Evolutionary conservation across 257 asterid genomes (phyloP), one percentile per base, ranked within the genome.

Genomic region (Euphrasia confusa): DNA sequence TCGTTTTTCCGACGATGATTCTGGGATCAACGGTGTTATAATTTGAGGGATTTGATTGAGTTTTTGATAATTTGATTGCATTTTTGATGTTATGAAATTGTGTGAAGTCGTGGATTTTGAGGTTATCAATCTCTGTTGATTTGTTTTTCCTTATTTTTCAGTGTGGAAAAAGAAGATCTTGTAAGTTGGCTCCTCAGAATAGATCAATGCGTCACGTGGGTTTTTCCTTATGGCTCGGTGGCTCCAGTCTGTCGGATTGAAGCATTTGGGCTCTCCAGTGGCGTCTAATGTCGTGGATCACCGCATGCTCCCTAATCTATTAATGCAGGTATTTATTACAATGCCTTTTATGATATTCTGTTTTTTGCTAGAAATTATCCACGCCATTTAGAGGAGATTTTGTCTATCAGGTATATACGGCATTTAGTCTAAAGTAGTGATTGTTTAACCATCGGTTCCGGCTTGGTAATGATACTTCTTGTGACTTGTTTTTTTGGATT

Each of bases 171-270:
- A 71, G 80, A 71, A 84, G 91, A 84, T 83, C 90, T 83, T 83
- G 74, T 84, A 85, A 91, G 65, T 89, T 92, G 99, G 97, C 98
- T 81, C 99, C 99, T 12, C 99, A 86, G 77, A 88, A 89, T 80
- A 74, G 96, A 87, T 92, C 72, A n/a, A n/a, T n/a, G n/a, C n/a
- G n/a, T n/a, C n/a, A n/a, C n/a, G n/a, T n/a, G n/a, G n/a, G n/a
- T n/a, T n/a, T n/a, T n/a, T n/a, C n/a, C n/a, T n/a, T n/a, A 92
- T 83, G 99, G 95, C 92, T 2, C 84, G 96, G 77, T 93, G 97
- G 99, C 95, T 93, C 66, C 97, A 89, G 77, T 93, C 99, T 69
- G 95, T 97, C 4, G 99, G 99, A 66, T 80, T 89, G 83, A 97
- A 93, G 89, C 99, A 92, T 86, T 87, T 92, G 94, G 93, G 91